Conservation (phyloP, 495 filamentous ascomycete species). For the Talaromyces liani region DNA sequence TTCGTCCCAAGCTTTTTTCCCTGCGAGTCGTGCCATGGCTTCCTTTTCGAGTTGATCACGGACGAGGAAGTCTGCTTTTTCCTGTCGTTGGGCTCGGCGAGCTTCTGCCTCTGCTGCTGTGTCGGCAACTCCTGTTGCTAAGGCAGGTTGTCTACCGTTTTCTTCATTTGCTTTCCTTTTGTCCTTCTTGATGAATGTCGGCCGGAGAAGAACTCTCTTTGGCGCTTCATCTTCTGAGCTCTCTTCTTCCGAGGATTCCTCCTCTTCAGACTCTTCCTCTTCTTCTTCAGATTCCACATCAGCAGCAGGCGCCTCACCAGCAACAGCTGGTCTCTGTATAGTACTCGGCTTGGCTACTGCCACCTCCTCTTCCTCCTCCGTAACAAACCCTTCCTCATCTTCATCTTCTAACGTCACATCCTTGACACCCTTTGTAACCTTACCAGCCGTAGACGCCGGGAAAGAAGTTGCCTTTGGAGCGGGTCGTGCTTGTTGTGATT, state of each 20-base stretch:
- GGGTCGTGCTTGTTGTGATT: constrained; percentile 39
- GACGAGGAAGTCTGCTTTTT: constrained; percentile 67
- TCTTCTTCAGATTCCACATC: constrained; percentile 54
- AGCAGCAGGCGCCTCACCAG: constrained; percentile 31
- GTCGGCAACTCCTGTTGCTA: constrained; percentile 26
- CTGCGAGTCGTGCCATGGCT: constrained; percentile 62
- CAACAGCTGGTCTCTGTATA: neutral
- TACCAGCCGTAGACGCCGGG: constrained; percentile 32
- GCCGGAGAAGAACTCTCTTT: constrained; percentile 67
- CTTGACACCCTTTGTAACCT: constrained; percentile 21
- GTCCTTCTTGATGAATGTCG: constrained; percentile 85
- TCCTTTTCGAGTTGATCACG: constrained; percentile 82
- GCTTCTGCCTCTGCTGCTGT: constrained; percentile 50
- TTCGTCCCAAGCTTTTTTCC: constrained; percentile 83
- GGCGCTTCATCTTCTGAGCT: constrained; percentile 70
- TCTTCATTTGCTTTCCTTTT: constrained; percentile 43
- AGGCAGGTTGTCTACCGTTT: constrained; percentile 11
- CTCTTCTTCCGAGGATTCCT: constrained; percentile 47
- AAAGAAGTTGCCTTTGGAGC: constrained; percentile 61
- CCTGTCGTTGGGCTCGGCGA: constrained; percentile 44
- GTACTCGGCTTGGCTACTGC: constrained; percentile 7
- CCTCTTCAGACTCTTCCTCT: constrained; percentile 44
- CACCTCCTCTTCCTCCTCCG: constrained; percentile 49
- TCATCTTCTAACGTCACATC: constrained; percentile 29
- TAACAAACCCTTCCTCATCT: constrained; percentile 70